Base-by-base conservation (phyloP, 2,329 filamentous ascomycete species). In the Scleromitrula shiraiana region DNA sequence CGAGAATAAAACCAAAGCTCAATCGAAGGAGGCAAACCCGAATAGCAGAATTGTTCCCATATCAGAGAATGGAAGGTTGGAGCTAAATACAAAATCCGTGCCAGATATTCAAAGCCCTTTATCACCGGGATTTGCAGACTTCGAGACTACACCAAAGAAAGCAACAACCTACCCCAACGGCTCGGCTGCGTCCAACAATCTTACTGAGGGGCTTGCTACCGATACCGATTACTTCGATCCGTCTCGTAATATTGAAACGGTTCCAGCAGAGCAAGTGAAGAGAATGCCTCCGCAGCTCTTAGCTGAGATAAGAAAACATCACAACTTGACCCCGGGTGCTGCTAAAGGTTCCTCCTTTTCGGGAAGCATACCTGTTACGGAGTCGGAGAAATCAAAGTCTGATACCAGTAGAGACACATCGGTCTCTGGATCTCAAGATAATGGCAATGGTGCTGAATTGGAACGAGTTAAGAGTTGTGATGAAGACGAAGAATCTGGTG, bases 401-500 rank as follows among this genome's bases (percentile, higher is more conserved):
- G 50, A 49, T 39, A 37, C 27, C 3, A 49, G 51, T 20, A 19
- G 45, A 23, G 37, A 37, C 20, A 29, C 39, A 12, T 33, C 47
- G 26, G 20, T 36, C 26, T 30, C 45, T 17, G 32, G 41, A n/a
- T 40, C 33, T 15, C 29, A 33, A 17, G 36, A 44, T 5, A 39
- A 50, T 29, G 71, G 74, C 19, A 72, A 75, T 46, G 70, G 73
- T 27, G 68, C 37, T 9, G 52, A 53, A 8, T 27, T 54, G 7
- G 50, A 52, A 7, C 49, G 49, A 8, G 29, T 49, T 19, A 59
- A 59, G 41, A 56, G 53, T 42, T 39, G 43, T 22, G 59, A 63
- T 17, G 74, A 77, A 20, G 75, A 76, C 40, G 72, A 76, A 24
- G 74, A 76, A 46, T 89, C 85, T 12, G 83, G 86, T 50, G 82